phyloP scores from a whole-genome alignment of 2,329 filamentous ascomycete genomes.

The Trichocomaceae sp. region DNA sequence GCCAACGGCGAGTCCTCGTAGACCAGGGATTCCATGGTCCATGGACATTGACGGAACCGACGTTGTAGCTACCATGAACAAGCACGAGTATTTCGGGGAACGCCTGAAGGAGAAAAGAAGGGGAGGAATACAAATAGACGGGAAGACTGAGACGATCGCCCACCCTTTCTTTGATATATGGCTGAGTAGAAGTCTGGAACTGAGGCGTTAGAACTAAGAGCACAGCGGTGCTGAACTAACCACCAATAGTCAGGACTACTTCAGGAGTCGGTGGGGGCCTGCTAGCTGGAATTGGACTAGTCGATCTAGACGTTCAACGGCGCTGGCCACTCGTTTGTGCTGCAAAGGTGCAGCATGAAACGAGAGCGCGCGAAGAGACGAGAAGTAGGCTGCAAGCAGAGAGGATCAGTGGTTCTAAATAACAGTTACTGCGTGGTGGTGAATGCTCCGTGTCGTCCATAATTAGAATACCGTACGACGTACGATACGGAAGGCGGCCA shows the following conservation, averaged over 20 bases:
- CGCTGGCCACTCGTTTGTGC: constrained; percentile 3
- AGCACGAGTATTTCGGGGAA: background rate
- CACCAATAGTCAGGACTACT: background rate
- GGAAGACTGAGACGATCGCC: background rate
- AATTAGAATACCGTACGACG: too few relatives aligned
- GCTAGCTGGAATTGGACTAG: constrained; percentile 6
- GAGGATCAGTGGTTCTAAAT: background rate
- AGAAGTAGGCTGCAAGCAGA: background rate
- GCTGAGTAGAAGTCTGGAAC: too few relatives aligned
- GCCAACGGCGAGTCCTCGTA: constrained; percentile 83
- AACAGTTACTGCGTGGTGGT: background rate
- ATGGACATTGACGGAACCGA: constrained; percentile 18
- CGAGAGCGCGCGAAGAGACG: background rate
- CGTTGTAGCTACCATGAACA: constrained; percentile 6
- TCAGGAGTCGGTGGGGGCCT: constrained; percentile 1
- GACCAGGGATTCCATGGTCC: constrained; percentile 76
- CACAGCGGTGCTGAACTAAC: background rate
- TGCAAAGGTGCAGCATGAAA: background rate
- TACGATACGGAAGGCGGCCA: constrained; percentile 3
- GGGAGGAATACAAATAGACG: background rate
- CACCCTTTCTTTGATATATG: background rate
- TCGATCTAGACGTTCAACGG: background rate
- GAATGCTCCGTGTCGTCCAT: too few relatives aligned
- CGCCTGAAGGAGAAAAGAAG: background rate
- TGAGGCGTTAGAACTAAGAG: background rate